Evolutionary conservation across 2,329 filamentous ascomycete genomes (phyloP).

Genomic region (Chrysoporthe deuterocubensis): DNA sequence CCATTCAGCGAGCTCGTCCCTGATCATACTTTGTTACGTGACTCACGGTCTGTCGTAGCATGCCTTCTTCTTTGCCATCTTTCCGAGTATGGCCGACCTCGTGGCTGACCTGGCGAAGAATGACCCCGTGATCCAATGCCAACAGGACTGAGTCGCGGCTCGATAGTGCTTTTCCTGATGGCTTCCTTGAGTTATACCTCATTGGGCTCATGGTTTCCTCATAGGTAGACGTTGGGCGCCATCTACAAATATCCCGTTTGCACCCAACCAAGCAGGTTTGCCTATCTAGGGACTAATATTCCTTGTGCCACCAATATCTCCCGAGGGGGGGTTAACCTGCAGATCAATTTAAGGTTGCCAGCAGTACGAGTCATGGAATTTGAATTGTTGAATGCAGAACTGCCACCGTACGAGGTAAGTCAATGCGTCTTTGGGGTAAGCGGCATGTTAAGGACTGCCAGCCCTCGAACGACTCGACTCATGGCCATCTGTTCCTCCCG

Average conservation of each 20-base stretch:
- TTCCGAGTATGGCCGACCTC: not conserved
- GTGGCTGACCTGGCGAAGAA: not conserved
- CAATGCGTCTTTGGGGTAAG: not conserved
- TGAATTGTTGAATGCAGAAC: not conserved
- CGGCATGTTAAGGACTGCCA: not conserved
- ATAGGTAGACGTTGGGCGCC: no score
- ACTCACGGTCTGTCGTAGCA: not conserved
- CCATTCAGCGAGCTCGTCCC: not conserved
- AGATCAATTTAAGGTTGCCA: not conserved
- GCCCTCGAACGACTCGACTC: not conserved
- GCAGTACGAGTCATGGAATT: not conserved
- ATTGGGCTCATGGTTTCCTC: no score
- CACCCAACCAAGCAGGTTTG: not conserved
- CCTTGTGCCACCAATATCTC: not conserved
- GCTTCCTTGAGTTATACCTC: not conserved
- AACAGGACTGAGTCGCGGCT: not conserved
- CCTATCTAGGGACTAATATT: not conserved
- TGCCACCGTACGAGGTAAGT: not conserved
- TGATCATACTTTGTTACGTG: not conserved
- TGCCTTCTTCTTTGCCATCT: no score
- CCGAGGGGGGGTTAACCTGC: not conserved
- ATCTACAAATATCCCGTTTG: not conserved
- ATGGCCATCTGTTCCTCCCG: not conserved
- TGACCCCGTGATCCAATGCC: not conserved
- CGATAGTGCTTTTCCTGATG: not conserved